A percentile compares a stretch with the other conserved stretches of the same genome.
Conservation (phyloP, 768 basidiomycete species). For the Panellus pusillus region DNA sequence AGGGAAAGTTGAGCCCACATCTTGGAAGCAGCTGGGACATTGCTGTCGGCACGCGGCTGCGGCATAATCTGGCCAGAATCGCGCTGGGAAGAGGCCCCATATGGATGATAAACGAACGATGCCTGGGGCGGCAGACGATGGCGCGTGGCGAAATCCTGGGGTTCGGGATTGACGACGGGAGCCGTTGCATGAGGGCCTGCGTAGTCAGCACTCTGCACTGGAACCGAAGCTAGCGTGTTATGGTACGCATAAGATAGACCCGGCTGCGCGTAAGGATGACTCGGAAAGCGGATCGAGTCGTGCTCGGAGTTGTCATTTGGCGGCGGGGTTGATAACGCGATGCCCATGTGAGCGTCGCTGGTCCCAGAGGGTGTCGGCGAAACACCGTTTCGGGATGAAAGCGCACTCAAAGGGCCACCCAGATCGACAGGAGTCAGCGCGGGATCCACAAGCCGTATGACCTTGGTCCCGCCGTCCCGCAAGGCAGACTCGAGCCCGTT, state of each 20-base stretch:
- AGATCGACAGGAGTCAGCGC: constrained; percentile 33
- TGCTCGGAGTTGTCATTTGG: constrained; percentile 23
- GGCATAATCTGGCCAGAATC: constrained; percentile 38
- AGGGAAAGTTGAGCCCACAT: constrained; percentile 55
- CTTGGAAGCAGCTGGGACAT: constrained; percentile 41
- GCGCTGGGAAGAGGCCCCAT: constrained; percentile 35
- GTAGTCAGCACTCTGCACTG: constrained; percentile 29
- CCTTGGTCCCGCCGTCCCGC: constrained; percentile 38
- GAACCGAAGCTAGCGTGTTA: constrained; percentile 4
- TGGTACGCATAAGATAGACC: constrained; percentile 33
- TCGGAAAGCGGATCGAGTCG: constrained; percentile 35
- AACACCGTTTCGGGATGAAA: constrained; percentile 16
- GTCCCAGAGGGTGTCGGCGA: constrained; percentile 31
- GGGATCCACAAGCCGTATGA: constrained; percentile 45
- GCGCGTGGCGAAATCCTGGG: constrained; percentile 30
- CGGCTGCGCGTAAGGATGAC: constrained; percentile 53
- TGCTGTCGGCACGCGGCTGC: constrained; percentile 35
- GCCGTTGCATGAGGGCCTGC: constrained; percentile 37
- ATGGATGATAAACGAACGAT: constrained; percentile 39
- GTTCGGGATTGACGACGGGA: constrained; percentile 12
- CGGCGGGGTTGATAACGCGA: constrained; percentile 39
- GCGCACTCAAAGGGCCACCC: constrained; percentile 13
- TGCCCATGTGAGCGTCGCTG: constrained; percentile 32
- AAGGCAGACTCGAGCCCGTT: constrained; percentile 41
- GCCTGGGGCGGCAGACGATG: constrained; percentile 40